Conservation (phyloP, 345 rosid species). For the rapeseed (Brassica napus) region DNA sequence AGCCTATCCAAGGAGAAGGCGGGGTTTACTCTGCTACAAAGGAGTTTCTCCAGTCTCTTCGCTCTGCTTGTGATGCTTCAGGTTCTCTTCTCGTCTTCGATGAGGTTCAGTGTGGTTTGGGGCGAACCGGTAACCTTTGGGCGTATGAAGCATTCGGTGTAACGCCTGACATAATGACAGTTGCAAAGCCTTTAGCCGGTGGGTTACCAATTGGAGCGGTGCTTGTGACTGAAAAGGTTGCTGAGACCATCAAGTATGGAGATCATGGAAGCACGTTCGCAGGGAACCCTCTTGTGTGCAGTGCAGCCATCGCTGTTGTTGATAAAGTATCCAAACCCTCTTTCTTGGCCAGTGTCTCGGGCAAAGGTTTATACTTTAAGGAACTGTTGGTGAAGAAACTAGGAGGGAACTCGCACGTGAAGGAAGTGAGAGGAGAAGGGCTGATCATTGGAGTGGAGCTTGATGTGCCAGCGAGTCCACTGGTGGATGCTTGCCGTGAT, state of each 20-base stretch:
- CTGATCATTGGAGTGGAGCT: slow-evolving; percentile 80
- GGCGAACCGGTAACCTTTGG: slow-evolving; percentile 81
- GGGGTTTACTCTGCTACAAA: slow-evolving; percentile 79
- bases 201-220: slow-evolving; percentile 90
- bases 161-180: slow-evolving; percentile 84
- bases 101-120: slow-evolving; percentile 92
- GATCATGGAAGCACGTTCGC: slow-evolving; percentile 98
- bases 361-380: slow-evolving; percentile 70
- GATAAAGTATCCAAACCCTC: slow-evolving; percentile 68
- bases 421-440: slow-evolving; percentile 82
- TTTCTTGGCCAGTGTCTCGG: slow-evolving; percentile 68
- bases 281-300: slow-evolving; percentile 75
- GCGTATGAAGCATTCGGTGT: slow-evolving; percentile 70
- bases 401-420: slow-evolving; percentile 68
- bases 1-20: slow-evolving; percentile 98
- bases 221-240: slow-evolving; percentile 74
- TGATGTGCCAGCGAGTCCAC: slow-evolving; percentile 59
- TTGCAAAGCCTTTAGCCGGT: slow-evolving; percentile 96
- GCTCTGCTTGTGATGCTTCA: slow-evolving; percentile 75
- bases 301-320: slow-evolving; percentile 63
- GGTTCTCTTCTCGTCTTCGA: slow-evolving; percentile 89
- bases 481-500: slow-evolving; percentile 75
- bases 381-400: slow-evolving; percentile 56
- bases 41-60: slow-evolving; percentile 68
- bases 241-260: slow-evolving; percentile 62